phyloP scores from a whole-genome alignment of 2,329 filamentous ascomycete genomes.

The Pseudofabraea citricarpa region DNA sequence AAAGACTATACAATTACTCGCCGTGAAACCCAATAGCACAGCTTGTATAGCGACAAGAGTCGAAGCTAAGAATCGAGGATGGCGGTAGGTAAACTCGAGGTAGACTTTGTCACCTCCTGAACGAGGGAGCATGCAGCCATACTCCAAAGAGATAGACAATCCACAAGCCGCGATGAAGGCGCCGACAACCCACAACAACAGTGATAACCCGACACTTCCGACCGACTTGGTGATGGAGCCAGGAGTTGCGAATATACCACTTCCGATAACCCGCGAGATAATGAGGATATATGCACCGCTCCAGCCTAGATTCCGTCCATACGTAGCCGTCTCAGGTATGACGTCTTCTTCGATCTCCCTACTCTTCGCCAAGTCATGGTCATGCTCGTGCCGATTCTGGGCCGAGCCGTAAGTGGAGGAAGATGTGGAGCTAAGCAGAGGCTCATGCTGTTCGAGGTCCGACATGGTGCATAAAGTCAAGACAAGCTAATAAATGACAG shows the following conservation, averaged over 20 bases:
- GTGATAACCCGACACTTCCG: background rate
- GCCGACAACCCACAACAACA: background rate
- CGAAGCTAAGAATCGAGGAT: background rate
- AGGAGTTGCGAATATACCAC: background rate
- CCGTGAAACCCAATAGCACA: background rate
- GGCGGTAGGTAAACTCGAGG: background rate
- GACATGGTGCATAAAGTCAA: too few species aligned
- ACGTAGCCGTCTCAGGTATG: too few species aligned
- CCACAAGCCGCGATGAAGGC: background rate
- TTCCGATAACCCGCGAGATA: conserved; percentile 1
- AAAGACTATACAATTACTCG: conserved; percentile 1
- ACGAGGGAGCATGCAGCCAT: background rate
- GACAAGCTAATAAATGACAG: too few species aligned
- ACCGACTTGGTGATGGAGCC: background rate
- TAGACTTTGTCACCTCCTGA: background rate
- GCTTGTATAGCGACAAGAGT: background rate
- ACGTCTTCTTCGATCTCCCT: too few species aligned
- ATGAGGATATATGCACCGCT: too few species aligned
- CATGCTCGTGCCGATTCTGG: too few species aligned
- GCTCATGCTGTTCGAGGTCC: too few species aligned
- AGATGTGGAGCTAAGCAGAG: too few species aligned
- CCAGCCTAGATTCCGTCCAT: too few species aligned
- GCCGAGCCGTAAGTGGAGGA: too few species aligned
- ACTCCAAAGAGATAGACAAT: background rate
- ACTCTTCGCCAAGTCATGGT: too few species aligned